Percentiles rank a stretch among this genome's conserved stretches.
phyloP scores from a whole-genome alignment of 2,329 filamentous ascomycete genomes.

The Chaetothyriales sp. region DNA sequence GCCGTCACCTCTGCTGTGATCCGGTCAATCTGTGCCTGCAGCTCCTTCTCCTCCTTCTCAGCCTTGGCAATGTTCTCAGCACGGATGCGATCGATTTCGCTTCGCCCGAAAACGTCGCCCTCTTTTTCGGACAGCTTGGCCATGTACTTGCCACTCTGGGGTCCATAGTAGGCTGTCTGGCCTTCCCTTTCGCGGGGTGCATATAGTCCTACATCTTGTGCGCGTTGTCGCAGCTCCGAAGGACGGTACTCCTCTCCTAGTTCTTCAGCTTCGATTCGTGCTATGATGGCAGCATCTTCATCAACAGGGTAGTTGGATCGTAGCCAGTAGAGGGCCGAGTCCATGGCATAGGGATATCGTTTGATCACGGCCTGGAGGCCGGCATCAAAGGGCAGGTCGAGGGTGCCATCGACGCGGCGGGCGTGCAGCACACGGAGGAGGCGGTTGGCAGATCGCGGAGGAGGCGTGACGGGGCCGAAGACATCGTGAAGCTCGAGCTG shows the following conservation, averaged over 20 bases:
- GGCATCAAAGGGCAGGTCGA: constrained; percentile 29
- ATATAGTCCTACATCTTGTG: constrained; percentile 27
- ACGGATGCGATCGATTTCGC: constrained; percentile 27
- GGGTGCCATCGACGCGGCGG: constrained; percentile 30
- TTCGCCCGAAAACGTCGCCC: constrained; percentile 29
- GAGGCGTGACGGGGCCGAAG: constrained; percentile 9
- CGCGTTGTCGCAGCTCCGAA: constrained; percentile 19
- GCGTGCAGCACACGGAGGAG: constrained; percentile 26
- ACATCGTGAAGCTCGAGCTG: constrained; percentile 7
- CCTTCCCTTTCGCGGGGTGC: constrained; percentile 20
- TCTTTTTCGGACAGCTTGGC: constrained; percentile 25
- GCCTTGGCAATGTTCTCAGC: constrained; percentile 27
- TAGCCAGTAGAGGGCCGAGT: constrained; percentile 27
- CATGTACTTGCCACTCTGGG: constrained; percentile 29
- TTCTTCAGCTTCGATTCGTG: constrained; percentile 24
- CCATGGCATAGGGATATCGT: constrained; percentile 18
- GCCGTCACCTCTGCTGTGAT: constrained; percentile 29
- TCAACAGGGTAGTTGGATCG: constrained; percentile 29
- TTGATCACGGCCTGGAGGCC: constrained; percentile 23
- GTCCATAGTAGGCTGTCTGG: constrained; percentile 7
- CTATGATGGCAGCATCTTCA: constrained; percentile 34
- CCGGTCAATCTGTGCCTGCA: constrained; percentile 37
- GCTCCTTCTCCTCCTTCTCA: constrained; percentile 30
- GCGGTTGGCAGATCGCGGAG: constrained; percentile 10
- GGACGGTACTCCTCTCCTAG: constrained; percentile 11